phyloP scores from a whole-genome alignment of 805 yeast species.

The Candida caryicola region DNA sequence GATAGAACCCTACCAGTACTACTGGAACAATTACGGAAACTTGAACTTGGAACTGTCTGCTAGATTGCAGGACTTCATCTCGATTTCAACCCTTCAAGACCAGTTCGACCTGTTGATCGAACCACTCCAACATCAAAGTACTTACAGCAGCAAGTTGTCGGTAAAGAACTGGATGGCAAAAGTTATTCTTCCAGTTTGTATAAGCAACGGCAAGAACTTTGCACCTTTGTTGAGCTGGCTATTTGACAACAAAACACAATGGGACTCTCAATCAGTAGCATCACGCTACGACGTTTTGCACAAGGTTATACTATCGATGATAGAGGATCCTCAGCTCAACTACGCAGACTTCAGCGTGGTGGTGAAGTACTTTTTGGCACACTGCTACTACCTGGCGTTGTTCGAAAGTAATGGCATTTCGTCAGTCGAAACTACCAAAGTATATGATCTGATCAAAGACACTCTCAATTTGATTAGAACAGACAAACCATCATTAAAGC shows the following conservation, averaged over 20 bases:
- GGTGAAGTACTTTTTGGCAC: constrained; percentile 18
- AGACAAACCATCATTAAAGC: constrained; percentile 1
- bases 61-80: background rate
- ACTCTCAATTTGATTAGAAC: constrained; percentile 14
- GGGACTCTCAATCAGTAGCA: constrained; percentile 1
- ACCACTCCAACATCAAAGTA: constrained; percentile 17
- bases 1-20: constrained; percentile 27
- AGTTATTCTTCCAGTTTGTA: constrained; percentile 29
- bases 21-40: constrained; percentile 24
- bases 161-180: constrained; percentile 22
- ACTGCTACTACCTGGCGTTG: constrained; percentile 21
- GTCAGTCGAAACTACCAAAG: constrained; percentile 26
- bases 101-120: constrained; percentile 21
- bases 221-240: constrained; percentile 27
- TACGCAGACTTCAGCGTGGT: constrained; percentile 12
- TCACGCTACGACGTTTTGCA: constrained; percentile 23
- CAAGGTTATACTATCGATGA: constrained; percentile 14
- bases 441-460: constrained; percentile 27
- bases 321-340: constrained; percentile 6
- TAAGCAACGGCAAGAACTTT: constrained; percentile 19
- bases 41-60: constrained; percentile 2
- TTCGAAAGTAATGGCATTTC: constrained; percentile 11
- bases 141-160: constrained; percentile 13
- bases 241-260: constrained; percentile 7
- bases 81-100: constrained; percentile 5